Conservation (phyloP, 352 stramenopile genomes). For the Detonula confervacea region DNA sequence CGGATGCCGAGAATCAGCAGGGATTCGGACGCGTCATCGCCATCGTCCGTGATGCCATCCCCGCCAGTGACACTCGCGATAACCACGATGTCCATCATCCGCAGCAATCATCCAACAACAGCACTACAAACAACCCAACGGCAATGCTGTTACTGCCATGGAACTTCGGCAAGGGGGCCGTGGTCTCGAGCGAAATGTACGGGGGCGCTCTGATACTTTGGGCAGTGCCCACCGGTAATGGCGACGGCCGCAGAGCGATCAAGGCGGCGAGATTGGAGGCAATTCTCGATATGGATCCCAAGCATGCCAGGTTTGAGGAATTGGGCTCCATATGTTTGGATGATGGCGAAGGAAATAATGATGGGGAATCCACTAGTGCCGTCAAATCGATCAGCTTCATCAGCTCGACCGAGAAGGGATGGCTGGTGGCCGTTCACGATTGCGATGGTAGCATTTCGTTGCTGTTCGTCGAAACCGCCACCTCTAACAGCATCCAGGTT, state of each 20-base stretch:
- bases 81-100: not conserved
- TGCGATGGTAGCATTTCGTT: constrained; percentile 40
- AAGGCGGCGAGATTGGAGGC: constrained; percentile 62
- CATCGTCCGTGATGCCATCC: constrained; percentile 53
- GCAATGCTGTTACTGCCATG: constrained; percentile 68
- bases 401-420: constrained; percentile 50
- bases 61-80: constrained; percentile 9
- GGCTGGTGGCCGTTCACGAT: constrained; percentile 57
- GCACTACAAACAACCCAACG: constrained; percentile 6
- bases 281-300: constrained; percentile 57
- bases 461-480: constrained; percentile 55
- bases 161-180: constrained; percentile 61
- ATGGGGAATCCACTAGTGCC: constrained; percentile 7
- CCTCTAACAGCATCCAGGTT: not conserved
- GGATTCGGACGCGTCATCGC: constrained; percentile 77
- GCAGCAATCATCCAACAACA: not conserved
- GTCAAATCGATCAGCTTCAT: constrained; percentile 58
- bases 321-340: constrained; percentile 59
- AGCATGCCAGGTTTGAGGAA: constrained; percentile 60
- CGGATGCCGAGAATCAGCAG: constrained; percentile 70
- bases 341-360: constrained; percentile 4
- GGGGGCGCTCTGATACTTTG: constrained; percentile 65
- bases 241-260: constrained; percentile 40
- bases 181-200: constrained; percentile 53
- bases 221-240: constrained; percentile 27